phyloP scores from a whole-genome alignment of 1,284 basidiomycete species.

The Boletellus deceptivus region DNA sequence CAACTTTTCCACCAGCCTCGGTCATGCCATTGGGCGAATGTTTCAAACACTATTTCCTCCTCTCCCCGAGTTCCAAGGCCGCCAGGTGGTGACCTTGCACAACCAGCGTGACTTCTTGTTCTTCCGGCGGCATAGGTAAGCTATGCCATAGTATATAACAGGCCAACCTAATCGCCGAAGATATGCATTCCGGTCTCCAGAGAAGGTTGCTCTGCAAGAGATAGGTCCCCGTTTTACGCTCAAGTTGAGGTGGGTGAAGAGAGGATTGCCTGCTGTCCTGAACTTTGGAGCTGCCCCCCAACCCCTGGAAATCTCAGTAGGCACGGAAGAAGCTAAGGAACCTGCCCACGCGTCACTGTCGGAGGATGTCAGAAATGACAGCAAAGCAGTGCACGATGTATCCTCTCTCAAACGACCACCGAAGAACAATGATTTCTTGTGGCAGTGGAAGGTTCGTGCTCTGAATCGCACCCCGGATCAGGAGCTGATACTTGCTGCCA shows the following conservation, averaged over 20 bases:
- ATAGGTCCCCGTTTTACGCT: conserved; percentile 98
- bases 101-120: conserved; percentile 99
- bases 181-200: conserved; percentile 89
- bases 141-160: neutral
- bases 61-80: conserved; percentile 92
- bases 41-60: conserved; percentile 96
- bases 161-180: conserved; percentile 39
- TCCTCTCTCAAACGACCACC: conserved; percentile 39
- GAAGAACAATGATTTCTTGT: conserved; percentile 68
- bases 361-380: conserved; percentile 11
- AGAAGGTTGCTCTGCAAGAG: conserved; percentile 94
- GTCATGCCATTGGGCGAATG: conserved; percentile 89
- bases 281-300: conserved; percentile 59
- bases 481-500: conserved; percentile 9
- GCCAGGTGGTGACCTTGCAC: conserved; percentile 96
- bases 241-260: conserved; percentile 87
- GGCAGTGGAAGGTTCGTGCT: conserved; percentile 74
- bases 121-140: conserved; percentile 87
- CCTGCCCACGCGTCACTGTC: conserved; percentile 23
- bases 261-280: conserved; percentile 81
- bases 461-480: conserved; percentile 3
- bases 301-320: conserved; percentile 62
- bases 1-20: conserved; percentile 92
- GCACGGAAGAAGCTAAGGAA: conserved; percentile 38
- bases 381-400: conserved; percentile 13